Evolutionary conservation across 2,329 filamentous ascomycete species (phyloP).

Genomic region (Pestalotiopsis sp.): DNA sequence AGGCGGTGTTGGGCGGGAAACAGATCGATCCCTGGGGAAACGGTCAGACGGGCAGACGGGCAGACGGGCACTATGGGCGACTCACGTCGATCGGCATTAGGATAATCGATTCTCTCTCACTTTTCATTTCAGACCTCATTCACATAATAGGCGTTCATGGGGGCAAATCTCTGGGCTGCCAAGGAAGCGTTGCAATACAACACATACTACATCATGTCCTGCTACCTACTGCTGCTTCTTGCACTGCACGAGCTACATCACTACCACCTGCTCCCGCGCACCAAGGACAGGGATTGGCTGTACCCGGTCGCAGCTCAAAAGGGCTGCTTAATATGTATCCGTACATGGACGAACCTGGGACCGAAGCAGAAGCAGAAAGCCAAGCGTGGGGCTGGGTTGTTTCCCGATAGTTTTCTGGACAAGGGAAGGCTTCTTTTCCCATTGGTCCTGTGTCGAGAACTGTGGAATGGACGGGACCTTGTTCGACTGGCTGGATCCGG

Average conservation of each 20-base stretch:
- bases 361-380: too few relatives aligned
- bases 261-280: background rate
- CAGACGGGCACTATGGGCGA: background rate
- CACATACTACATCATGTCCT: background rate
- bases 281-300: background rate
- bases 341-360: too few relatives aligned
- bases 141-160: background rate
- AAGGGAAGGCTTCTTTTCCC: background rate
- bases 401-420: background rate
- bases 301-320: too few relatives aligned
- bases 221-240: background rate
- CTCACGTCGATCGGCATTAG: background rate
- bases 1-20: background rate
- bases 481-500: background rate
- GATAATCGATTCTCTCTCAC: background rate
- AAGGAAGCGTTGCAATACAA: background rate
- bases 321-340: too few relatives aligned
- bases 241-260: background rate
- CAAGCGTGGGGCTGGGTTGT: background rate
- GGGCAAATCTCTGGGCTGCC: background rate
- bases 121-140: background rate
- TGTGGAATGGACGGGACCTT: background rate
- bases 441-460: background rate
- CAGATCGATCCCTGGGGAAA: background rate
- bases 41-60: too few relatives aligned